phyloP scores from a whole-genome alignment of 768 basidiomycete genomes.

The Tulasnella sp. region DNA sequence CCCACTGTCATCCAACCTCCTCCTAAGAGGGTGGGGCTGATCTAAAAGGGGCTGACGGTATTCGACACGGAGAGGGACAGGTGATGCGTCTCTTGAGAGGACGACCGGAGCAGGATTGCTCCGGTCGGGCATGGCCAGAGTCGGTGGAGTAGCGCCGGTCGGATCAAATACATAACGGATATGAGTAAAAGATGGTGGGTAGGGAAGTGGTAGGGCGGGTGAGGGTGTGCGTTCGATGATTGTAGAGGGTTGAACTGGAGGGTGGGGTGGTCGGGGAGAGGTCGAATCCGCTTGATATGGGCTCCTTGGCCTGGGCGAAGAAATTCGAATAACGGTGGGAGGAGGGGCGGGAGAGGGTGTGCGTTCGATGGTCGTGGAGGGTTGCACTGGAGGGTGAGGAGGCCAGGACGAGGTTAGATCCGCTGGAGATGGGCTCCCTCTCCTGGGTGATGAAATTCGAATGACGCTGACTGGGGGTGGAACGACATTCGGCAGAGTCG shows the following conservation, averaged over 20 bases:
- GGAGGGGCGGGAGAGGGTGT: background rate
- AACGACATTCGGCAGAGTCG: background rate
- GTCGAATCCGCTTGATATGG: background rate
- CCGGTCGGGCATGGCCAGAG: background rate
- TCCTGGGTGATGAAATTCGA: background rate
- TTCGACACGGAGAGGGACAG: background rate
- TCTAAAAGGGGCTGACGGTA: background rate
- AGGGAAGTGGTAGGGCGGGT: background rate
- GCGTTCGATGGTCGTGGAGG: background rate
- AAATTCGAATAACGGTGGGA: too few species aligned
- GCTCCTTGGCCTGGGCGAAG: background rate
- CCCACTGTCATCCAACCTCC: background rate
- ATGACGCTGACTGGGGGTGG: too few species aligned
- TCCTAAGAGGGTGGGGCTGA: background rate
- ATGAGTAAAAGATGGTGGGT: background rate
- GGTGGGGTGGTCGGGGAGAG: background rate
- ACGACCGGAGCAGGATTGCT: background rate
- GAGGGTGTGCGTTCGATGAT: background rate
- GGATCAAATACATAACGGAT: background rate
- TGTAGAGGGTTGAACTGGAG: background rate
- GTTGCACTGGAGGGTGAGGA: background rate
- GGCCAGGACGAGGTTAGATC: background rate
- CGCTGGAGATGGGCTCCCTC: background rate
- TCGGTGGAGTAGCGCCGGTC: background rate
- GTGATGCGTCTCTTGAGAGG: background rate